phyloP scores from a whole-genome alignment of 148 eudicot species.

The Fagopyrum esculentum region DNA sequence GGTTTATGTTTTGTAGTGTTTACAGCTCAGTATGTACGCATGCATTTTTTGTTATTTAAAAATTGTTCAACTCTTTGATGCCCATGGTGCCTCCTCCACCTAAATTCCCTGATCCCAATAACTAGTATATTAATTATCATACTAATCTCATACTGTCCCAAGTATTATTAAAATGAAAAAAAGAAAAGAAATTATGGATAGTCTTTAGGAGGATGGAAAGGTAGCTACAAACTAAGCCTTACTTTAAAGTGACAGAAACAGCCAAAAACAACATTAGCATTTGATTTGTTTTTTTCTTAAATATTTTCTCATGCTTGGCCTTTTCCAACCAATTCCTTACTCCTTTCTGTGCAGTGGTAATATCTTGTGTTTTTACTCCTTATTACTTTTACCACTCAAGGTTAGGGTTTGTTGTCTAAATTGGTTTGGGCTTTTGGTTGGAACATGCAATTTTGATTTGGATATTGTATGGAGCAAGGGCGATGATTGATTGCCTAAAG shows the following conservation, averaged over 20 bases:
- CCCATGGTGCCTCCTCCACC: not conserved
- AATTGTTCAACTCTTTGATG: not conserved
- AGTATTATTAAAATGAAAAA: not conserved
- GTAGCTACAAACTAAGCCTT: conserved; percentile 1
- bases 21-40: not conserved
- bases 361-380: too few species aligned
- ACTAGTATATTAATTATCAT: not conserved
- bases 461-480: too few species aligned
- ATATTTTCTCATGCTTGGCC: too few species aligned
- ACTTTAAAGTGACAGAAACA: conserved; percentile 1
- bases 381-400: too few species aligned
- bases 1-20: too few species aligned
- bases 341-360: too few species aligned
- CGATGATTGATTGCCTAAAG: too few species aligned
- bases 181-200: not conserved
- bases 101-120: conserved; percentile 2
- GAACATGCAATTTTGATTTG: too few species aligned
- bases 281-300: not conserved
- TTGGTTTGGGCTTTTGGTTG: too few species aligned
- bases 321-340: too few species aligned
- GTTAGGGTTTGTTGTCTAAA: too few species aligned
- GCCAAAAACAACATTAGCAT: not conserved
- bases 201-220: not conserved
- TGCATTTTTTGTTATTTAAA: conserved; percentile 13
- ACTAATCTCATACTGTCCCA: not conserved